phyloP scores from a whole-genome alignment of 2,329 filamentous ascomycete genomes.

The Cylindrodendrum hubeiense region DNA sequence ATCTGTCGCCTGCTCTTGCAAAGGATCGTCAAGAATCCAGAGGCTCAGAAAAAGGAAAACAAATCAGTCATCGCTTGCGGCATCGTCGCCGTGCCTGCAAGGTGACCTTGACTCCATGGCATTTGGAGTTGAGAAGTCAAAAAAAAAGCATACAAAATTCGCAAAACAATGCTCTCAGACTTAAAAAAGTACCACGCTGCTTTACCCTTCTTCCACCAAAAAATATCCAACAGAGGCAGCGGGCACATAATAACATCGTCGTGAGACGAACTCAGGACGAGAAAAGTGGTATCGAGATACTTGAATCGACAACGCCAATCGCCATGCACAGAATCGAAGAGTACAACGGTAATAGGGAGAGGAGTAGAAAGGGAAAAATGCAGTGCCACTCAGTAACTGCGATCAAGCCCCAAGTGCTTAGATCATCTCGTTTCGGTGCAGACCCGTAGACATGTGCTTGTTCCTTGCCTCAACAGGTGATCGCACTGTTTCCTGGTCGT shows the following conservation, averaged over 20 bases:
- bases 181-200: conserved; percentile 16
- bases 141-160: conserved; percentile 25
- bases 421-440: conserved; percentile 69
- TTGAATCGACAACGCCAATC: conserved; percentile 50
- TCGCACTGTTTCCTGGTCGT: conserved; percentile 52
- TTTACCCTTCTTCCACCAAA: conserved; percentile 12
- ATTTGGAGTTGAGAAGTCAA: conserved; percentile 23
- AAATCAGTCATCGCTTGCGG: conserved; percentile 16
- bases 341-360: conserved; percentile 34
- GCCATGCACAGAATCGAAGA: conserved; percentile 53
- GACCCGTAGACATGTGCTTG: conserved; percentile 62
- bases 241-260: conserved; percentile 20
- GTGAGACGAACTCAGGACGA: conserved; percentile 20
- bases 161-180: conserved; percentile 18
- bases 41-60: conserved; percentile 31
- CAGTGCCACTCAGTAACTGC: conserved; percentile 12
- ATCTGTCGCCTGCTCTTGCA: conserved; percentile 9
- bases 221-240: conserved; percentile 21
- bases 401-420: conserved; percentile 45
- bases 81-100: conserved; percentile 5
- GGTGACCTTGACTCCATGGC: conserved; percentile 17
- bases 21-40: conserved; percentile 26
- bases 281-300: conserved; percentile 37
- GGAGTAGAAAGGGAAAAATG: conserved; percentile 33
- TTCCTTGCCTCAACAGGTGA: conserved; percentile 48